A percentile compares a stretch with the other conserved stretches of the same genome.
Conservation (phyloP, 2,329 filamentous ascomycete species). For the Botrytis deweyae region DNA sequence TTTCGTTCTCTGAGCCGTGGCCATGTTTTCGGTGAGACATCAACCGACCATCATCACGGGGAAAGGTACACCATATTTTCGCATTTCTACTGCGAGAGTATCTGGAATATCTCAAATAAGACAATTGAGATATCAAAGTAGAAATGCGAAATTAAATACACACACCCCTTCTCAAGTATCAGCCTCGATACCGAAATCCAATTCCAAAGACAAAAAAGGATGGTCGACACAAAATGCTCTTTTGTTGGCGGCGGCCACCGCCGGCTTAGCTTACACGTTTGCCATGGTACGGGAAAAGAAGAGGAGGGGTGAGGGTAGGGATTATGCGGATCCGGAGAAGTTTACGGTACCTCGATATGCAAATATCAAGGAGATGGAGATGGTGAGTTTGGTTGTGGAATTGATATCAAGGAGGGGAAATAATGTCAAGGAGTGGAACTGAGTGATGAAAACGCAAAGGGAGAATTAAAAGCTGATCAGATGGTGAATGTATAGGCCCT, state of each 20-base stretch:
- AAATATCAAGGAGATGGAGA: slow-evolving; percentile 50
- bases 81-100: neutral
- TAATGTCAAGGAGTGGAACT: neutral
- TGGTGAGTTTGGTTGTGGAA: slow-evolving; percentile 40
- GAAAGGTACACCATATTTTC: neutral
- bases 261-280: slow-evolving; percentile 26
- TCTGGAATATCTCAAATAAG: neutral
- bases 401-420: neutral
- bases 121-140: neutral
- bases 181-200: neutral
- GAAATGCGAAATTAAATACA: neutral
- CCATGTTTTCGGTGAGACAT: slow-evolving; percentile 16
- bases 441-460: neutral
- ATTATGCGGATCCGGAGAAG: slow-evolving; percentile 37
- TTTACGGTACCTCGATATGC: slow-evolving; percentile 46
- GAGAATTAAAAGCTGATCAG: neutral
- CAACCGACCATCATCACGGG: slow-evolving; percentile 2
- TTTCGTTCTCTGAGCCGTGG: neutral
- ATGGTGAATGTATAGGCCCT: slow-evolving; percentile 48
- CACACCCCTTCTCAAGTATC: neutral
- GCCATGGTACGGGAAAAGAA: slow-evolving; percentile 25
- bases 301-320: slow-evolving; percentile 21
- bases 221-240: slow-evolving; percentile 34
- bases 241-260: slow-evolving; percentile 31
- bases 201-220: slow-evolving; percentile 6